phyloP scores from a whole-genome alignment of 2,329 filamentous ascomycete species.

The Microdochium bolleyi region DNA sequence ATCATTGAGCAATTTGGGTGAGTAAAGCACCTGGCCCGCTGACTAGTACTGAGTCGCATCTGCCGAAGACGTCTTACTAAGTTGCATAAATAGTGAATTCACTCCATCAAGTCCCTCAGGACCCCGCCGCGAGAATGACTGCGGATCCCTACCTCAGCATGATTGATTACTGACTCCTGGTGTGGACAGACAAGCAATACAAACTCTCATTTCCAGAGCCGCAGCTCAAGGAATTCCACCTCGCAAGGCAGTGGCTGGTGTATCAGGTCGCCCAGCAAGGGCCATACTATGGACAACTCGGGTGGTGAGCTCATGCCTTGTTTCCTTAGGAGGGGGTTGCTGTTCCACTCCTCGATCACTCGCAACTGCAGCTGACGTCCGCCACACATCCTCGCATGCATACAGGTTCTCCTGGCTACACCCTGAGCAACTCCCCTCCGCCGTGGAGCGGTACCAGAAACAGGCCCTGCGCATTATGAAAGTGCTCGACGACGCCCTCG shows the following conservation, averaged over 20 bases:
- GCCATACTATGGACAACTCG: neutral
- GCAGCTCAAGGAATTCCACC: neutral
- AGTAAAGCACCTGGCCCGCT: no score
- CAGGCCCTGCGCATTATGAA: slow-evolving; percentile 6
- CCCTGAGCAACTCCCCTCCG: slow-evolving; percentile 16
- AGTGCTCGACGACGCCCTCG: neutral
- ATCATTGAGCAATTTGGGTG: slow-evolving; percentile 27
- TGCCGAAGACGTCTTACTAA: slow-evolving; percentile 9
- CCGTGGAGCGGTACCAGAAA: slow-evolving; percentile 17
- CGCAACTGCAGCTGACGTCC: no score
- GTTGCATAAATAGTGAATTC: no score
- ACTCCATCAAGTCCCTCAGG: no score
- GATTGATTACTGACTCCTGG: neutral
- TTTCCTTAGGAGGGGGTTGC: no score
- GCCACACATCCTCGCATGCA: slow-evolving; percentile 23
- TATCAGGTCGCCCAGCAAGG: neutral
- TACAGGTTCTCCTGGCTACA: neutral
- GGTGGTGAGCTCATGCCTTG: no score
- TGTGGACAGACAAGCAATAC: neutral
- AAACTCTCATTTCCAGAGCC: neutral
- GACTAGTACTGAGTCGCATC: slow-evolving; percentile 20
- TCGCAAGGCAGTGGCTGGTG: neutral
- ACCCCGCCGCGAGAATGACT: slow-evolving; percentile 31
- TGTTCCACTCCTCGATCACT: no score
- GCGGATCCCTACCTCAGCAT: slow-evolving; percentile 32